A percentile compares a stretch with the other conserved stretches of the same genome.
phyloP scores from a whole-genome alignment of 495 filamentous ascomycete genomes.

The Trichocladium antarcticum region DNA sequence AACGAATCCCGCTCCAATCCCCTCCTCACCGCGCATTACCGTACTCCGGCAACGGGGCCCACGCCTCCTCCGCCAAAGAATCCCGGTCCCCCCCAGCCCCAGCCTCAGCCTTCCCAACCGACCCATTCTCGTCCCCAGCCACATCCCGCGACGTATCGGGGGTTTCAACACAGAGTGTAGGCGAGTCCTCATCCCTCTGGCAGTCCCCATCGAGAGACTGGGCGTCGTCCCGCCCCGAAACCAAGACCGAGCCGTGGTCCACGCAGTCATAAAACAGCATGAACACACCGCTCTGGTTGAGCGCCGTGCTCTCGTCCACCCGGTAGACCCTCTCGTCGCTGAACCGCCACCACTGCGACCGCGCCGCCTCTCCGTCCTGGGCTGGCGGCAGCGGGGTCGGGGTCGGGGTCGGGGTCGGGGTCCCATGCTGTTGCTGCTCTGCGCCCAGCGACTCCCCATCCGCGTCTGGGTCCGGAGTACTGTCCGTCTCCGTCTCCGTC shows the following conservation, averaged over 20 bases:
- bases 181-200: too few relatives aligned
- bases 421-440: background rate
- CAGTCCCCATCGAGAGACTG: too few relatives aligned
- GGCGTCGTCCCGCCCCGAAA: background rate
- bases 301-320: slow-evolving; percentile 61
- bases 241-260: slow-evolving; percentile 27
- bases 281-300: slow-evolving; percentile 75
- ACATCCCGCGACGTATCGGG: too few relatives aligned
- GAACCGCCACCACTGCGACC: slow-evolving; percentile 60
- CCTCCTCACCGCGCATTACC: background rate
- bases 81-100: background rate
- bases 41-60: background rate
- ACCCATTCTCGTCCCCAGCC: background rate
- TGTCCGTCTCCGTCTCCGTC: background rate
- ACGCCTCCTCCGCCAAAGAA: background rate
- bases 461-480: background rate
- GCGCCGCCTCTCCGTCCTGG: background rate
- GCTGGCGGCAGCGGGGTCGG: background rate
- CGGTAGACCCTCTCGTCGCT: slow-evolving; percentile 74
- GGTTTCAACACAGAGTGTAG: too few relatives aligned
- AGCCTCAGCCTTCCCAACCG: background rate
- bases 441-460: background rate
- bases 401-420: too few relatives aligned
- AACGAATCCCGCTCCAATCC: background rate
- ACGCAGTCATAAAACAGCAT: slow-evolving; percentile 91